Evolutionary conservation across 2,329 filamentous ascomycete genomes (phyloP).

Genomic region (Botryotinia calthae): DNA sequence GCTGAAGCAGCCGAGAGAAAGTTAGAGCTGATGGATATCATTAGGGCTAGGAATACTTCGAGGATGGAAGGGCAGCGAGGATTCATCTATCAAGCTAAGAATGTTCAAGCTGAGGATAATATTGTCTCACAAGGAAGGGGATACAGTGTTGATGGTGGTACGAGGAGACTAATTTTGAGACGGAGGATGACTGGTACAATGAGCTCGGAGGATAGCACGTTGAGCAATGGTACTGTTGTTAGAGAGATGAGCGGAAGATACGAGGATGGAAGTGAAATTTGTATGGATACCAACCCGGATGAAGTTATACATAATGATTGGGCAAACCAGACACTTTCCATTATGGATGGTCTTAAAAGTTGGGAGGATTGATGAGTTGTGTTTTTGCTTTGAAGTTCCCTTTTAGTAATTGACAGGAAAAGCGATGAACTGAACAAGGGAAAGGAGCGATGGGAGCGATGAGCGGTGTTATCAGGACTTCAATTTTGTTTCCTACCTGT

Average conservation of each 20-base stretch:
- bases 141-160: constrained; percentile 18
- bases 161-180: constrained; percentile 15
- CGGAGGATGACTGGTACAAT: constrained; percentile 27
- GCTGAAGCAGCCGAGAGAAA: constrained; percentile 56
- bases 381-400: neutral
- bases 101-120: neutral
- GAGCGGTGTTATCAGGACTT: neutral
- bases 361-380: neutral
- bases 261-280: constrained; percentile 14
- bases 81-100: neutral
- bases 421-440: too few species aligned
- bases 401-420: neutral
- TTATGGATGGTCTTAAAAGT: constrained; percentile 10
- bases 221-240: constrained; percentile 32
- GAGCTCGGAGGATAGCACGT: constrained; percentile 28
- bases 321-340: constrained; percentile 16
- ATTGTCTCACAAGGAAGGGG: neutral
- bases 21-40: constrained; percentile 41
- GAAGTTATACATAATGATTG: constrained; percentile 23
- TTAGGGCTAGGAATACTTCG: constrained; percentile 14
- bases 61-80: constrained; percentile 1
- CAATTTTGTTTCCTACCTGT: neutral
- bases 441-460: too few species aligned
- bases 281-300: neutral
- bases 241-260: constrained; percentile 19